phyloP scores from a whole-genome alignment of 176 grass and related monocot species.

The Bolboschoenus planiculmis region DNA sequence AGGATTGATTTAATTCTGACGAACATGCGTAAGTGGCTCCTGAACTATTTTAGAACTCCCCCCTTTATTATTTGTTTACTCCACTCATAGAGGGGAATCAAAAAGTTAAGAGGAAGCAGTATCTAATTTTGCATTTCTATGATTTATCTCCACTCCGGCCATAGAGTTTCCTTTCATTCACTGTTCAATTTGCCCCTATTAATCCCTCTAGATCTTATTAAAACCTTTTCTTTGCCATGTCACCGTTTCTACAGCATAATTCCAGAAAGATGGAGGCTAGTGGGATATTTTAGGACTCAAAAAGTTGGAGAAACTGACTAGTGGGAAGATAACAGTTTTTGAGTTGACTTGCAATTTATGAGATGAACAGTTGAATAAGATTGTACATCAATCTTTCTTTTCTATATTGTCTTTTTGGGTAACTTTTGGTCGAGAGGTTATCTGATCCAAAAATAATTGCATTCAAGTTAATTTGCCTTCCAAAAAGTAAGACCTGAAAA shows the following conservation, averaged over 20 bases:
- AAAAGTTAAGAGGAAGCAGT: neutral
- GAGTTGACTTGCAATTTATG: constrained; percentile 1
- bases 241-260: neutral
- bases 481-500: neutral
- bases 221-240: neutral
- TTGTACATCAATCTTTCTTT: neutral
- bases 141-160: too few relatives aligned
- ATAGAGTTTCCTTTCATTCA: neutral
- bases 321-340: neutral
- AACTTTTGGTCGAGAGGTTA: neutral
- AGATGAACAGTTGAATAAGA: neutral
- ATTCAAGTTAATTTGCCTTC: neutral
- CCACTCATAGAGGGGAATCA: neutral
- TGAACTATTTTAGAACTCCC: neutral
- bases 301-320: neutral
- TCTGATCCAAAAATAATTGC: neutral
- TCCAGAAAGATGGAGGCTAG: neutral
- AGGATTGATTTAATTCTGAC: neutral
- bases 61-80: neutral
- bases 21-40: neutral
- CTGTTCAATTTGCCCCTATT: neutral
- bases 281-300: neutral
- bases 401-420: neutral
- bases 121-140: neutral
- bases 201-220: neutral